phyloP scores from a whole-genome alignment of 441 rosid species.

The Capsella rubella region DNA sequence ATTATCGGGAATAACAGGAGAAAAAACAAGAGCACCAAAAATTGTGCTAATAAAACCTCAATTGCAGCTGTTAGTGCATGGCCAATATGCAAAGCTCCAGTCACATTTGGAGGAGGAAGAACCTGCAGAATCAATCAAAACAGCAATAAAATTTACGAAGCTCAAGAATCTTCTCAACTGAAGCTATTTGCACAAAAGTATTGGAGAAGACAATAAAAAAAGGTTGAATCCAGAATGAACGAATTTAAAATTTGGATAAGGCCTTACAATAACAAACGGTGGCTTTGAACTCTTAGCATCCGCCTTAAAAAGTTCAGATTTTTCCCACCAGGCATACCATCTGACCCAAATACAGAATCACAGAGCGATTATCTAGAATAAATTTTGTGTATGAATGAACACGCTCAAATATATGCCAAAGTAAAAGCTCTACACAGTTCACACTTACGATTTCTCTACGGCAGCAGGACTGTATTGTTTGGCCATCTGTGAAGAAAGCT shows the following conservation, averaged over 20 bases:
- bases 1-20: conserved; percentile 13
- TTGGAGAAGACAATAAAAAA: conserved; percentile 7
- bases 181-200: conserved; percentile 2
- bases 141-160: conserved; percentile 10
- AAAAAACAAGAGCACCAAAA: conserved; percentile 24
- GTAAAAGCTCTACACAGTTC: conserved; percentile 59
- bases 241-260: conserved; percentile 17
- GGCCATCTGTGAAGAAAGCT: conserved; percentile 80
- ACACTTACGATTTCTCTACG: conserved; percentile 83
- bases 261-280: conserved; percentile 75
- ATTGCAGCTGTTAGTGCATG: conserved; percentile 93
- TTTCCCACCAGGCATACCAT: conserved; percentile 97
- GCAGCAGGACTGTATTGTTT: conserved; percentile 45
- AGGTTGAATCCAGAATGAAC: conserved; percentile 14
- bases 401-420: conserved; percentile 16
- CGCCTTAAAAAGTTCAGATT: conserved; percentile 67
- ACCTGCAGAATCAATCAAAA: conserved; percentile 59
- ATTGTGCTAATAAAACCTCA: conserved; percentile 56
- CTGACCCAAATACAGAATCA: conserved; percentile 52
- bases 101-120: conserved; percentile 98
- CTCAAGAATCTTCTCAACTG: conserved; percentile 12
- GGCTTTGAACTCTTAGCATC: conserved; percentile 81
- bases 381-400: conserved; percentile 44
- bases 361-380: conserved; percentile 32
- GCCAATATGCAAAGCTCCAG: conserved; percentile 96